A percentile compares a stretch with the other conserved stretches of the same genome.
phyloP scores from a whole-genome alignment of 371 early-diverging fungal genomes.

The Phascolomyces articulosus region DNA sequence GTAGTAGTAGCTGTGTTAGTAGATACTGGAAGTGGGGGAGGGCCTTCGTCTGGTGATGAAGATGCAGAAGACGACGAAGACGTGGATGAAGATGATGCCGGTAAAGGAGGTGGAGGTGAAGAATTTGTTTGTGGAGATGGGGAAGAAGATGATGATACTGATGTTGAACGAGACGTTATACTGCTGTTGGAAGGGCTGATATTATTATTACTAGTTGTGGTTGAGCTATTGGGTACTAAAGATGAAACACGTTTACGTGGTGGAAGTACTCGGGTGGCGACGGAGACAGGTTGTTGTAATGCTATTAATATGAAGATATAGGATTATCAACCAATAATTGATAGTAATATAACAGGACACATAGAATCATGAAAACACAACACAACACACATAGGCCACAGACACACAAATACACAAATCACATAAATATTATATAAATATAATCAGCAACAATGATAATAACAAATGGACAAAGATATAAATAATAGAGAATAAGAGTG shows the following conservation, averaged over 20 bases:
- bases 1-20: not conserved
- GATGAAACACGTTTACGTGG: constrained; percentile 8
- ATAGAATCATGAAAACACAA: too few relatives aligned
- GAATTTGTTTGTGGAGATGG: not conserved
- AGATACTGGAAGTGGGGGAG: too few relatives aligned
- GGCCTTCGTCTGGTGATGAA: constrained; percentile 1
- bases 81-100: not conserved
- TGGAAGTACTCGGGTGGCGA: constrained; percentile 9
- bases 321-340: too few relatives aligned
- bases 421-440: too few relatives aligned
- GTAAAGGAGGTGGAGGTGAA: not conserved
- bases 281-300: constrained; percentile 8
- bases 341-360: too few relatives aligned
- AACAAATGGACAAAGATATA: not conserved
- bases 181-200: not conserved
- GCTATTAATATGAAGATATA: not conserved
- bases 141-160: constrained; percentile 5
- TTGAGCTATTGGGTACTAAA: not conserved
- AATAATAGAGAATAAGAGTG: not conserved
- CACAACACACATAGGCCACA: too few relatives aligned
- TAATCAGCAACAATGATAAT: not conserved
- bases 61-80: not conserved
- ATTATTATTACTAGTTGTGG: not conserved
- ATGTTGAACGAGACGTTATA: constrained; percentile 18
- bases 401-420: too few relatives aligned